phyloP scores from a whole-genome alignment of 2,329 filamentous ascomycete species.

The Shiraia sp. region DNA sequence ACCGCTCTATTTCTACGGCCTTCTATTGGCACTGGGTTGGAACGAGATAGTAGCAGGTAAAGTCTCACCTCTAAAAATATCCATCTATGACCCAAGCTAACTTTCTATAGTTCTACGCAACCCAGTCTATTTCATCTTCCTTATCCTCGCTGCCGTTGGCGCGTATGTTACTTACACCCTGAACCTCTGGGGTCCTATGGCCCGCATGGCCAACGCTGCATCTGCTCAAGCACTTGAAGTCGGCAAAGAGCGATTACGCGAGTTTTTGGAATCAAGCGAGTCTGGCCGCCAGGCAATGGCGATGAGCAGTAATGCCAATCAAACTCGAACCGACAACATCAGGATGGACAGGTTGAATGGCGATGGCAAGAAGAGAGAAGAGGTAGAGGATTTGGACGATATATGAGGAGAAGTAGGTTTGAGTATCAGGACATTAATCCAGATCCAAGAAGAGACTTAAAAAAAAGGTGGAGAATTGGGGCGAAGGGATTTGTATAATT shows the following conservation, averaged over 20 bases:
- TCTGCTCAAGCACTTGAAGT: slow-evolving; percentile 85
- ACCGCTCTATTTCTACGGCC: slow-evolving; percentile 89
- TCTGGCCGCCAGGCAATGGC: slow-evolving; percentile 80
- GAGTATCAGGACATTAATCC: no score
- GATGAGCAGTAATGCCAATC: slow-evolving; percentile 58
- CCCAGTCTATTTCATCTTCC: slow-evolving; percentile 86
- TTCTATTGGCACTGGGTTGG: slow-evolving; percentile 93
- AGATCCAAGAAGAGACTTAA: no score
- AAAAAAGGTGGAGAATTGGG: no score
- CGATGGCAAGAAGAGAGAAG: slow-evolving; percentile 47
- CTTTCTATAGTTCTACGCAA: slow-evolving; percentile 78
- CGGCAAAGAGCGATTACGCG: slow-evolving; percentile 85
- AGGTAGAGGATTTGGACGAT: slow-evolving; percentile 41
- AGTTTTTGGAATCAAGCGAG: slow-evolving; percentile 88
- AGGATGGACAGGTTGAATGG: slow-evolving; percentile 47
- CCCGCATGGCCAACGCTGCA: slow-evolving; percentile 92
- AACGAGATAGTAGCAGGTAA: slow-evolving; percentile 94
- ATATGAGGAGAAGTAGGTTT: no score
- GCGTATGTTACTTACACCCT: slow-evolving; percentile 91
- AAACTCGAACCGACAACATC: slow-evolving; percentile 25
- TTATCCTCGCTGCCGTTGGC: slow-evolving; percentile 74
- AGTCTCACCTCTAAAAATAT: slow-evolving; percentile 36
- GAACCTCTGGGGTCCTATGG: slow-evolving; percentile 93
- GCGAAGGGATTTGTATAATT: no score
- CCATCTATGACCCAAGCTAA: slow-evolving; percentile 18